These are phyloP conservation scores for Schizochytrium sp. DNA, from an alignment of 108 stramenopile genomes.

Conservation along the genomic window DNA sequence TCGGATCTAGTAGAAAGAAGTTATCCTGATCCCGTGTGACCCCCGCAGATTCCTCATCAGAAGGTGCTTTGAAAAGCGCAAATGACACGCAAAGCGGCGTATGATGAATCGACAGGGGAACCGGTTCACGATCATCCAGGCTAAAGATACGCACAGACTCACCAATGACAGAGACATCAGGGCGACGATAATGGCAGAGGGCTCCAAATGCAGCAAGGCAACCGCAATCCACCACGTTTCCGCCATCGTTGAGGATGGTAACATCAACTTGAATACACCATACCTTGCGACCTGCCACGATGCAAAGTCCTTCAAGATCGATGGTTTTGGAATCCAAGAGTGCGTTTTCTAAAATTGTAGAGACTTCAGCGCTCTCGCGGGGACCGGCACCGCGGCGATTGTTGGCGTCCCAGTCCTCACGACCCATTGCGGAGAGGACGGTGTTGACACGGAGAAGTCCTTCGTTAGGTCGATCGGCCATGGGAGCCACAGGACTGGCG, in stretches of 20 bases:
- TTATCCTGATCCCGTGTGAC: constrained; percentile 53
- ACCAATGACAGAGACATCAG: constrained; percentile 61
- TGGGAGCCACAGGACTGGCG: constrained; percentile 68
- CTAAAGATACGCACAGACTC: constrained; percentile 66
- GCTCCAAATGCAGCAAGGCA: constrained; percentile 73
- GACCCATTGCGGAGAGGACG: constrained; percentile 69
- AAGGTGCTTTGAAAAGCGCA: constrained; percentile 66
- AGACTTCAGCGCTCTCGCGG: constrained; percentile 67
- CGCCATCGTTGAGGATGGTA: constrained; percentile 71
- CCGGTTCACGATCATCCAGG: constrained; percentile 72
- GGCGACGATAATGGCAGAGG: constrained; percentile 69
- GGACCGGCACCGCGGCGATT: background rate
- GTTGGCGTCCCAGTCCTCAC: constrained; percentile 56
- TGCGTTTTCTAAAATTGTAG: constrained; percentile 67
- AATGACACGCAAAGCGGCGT: constrained; percentile 72
- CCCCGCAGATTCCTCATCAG: background rate
- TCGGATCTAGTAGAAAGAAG: constrained; percentile 67
- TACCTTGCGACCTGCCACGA: constrained; percentile 73
- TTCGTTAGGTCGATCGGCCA: constrained; percentile 73
- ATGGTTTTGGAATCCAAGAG: constrained; percentile 71
- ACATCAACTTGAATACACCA: constrained; percentile 73
- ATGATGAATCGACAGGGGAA: constrained; percentile 72
- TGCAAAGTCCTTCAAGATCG: constrained; percentile 75
- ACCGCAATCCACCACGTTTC: constrained; percentile 74
- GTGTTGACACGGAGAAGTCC: constrained; percentile 72